A percentile compares a stretch with the other conserved stretches of the same genome.
Conservation (phyloP, 345 rosid genomes). For the Alliaria petiolata region DNA sequence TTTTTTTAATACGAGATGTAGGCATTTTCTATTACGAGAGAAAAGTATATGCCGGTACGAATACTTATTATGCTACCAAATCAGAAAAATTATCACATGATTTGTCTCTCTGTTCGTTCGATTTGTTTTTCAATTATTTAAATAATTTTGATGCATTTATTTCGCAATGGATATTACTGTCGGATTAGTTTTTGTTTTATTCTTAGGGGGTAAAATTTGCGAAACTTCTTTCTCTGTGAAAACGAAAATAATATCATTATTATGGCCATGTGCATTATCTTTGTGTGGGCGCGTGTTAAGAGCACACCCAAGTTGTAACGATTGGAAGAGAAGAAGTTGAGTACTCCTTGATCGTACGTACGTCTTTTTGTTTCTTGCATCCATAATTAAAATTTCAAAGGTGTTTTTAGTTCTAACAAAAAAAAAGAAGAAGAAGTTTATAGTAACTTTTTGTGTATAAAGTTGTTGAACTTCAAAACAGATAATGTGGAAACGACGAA, state of each 20-base stretch:
- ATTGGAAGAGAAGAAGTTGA: slow-evolving; percentile 19
- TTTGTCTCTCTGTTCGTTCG: slow-evolving; percentile 29
- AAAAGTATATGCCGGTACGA: slow-evolving; percentile 20
- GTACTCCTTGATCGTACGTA: slow-evolving; percentile 18
- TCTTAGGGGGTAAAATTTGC: no score
- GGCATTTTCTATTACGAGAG: neutral
- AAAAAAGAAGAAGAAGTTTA: no score
- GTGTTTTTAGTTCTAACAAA: neutral
- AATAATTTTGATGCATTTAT: neutral
- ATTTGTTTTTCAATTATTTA: neutral
- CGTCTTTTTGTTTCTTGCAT: neutral
- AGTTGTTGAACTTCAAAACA: slow-evolving; percentile 7
- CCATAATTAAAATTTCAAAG: neutral
- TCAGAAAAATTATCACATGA: slow-evolving; percentile 23
- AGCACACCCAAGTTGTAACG: neutral
- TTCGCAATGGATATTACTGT: no score
- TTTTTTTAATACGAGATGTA: neutral
- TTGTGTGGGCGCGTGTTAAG: neutral
- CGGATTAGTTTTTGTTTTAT: no score
- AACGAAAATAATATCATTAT: neutral
- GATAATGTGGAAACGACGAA: slow-evolving; percentile 9
- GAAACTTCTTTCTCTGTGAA: neutral
- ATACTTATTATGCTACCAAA: slow-evolving; percentile 22
- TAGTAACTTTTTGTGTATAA: neutral
- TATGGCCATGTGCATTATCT: slow-evolving; percentile 17